Evolutionary conservation across 805 yeast genomes (phyloP), one percentile per base, ranked within the genome.

Genomic region (Cyberlindnera meyerae): DNA sequence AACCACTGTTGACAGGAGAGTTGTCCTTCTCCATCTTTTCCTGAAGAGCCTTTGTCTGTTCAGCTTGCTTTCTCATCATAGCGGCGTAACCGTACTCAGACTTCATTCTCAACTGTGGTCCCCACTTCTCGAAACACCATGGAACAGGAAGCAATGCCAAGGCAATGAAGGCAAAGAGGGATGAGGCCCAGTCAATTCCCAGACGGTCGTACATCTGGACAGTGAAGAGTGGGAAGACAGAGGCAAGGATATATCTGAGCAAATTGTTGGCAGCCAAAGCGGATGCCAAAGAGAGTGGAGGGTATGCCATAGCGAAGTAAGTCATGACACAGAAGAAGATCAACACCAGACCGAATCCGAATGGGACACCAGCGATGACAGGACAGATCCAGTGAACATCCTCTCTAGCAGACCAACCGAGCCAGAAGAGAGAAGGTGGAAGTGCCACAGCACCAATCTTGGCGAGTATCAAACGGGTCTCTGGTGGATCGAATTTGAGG

Each of bases 261-360:
- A 88, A 66, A 57, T 84, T 85, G 62, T 87, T 88, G 11, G 95
- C 96, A 24, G 95, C 95, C 43, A 86, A 60, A 4, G 94, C 90
- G n/a, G 90, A 79, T 0, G 96, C 95, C 16, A 86, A 82, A 24
- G 73, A 71, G 24, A 77, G 60, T 31, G 90, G 87, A 18, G 93
- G 90, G 58, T 77, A 84, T 5, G 82, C 58, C 69, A 77, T 68
- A 24, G 83, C 65, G 58, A 83, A 80, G 57, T 83, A 84, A 32
- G 77, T 71, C 52, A 83, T 67, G 32, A 77, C 73, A 15, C 84
- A 65, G 60, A 83, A 80, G 66, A 84, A 84, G 35, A 84, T 73
- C 50, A 82, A 62, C 37, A 84, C 71, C 42, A 84, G 63, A 7
- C 88, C 83, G 51, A 80, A 80, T 1, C 94, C 93, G 51, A 83